phyloP scores from a whole-genome alignment of 345 rosid genomes.

The Mangifera indica region DNA sequence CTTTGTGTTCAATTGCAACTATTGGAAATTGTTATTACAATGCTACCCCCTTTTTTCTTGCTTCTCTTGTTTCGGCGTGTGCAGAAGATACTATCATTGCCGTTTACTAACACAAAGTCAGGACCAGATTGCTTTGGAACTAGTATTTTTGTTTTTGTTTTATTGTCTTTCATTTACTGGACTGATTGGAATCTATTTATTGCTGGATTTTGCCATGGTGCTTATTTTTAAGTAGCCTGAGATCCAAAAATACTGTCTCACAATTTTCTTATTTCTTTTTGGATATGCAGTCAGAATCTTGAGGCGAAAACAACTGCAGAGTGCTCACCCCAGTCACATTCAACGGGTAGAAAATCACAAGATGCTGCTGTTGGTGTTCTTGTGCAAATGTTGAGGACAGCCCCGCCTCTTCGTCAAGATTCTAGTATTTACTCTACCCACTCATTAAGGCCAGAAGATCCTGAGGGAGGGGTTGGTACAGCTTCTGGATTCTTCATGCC shows the following conservation, averaged over 20 bases:
- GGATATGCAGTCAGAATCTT: conserved; percentile 41
- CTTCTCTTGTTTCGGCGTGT: not conserved
- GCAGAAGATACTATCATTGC: not conserved
- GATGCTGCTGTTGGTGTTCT: conserved; percentile 90
- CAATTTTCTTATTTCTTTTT: conserved; percentile 7
- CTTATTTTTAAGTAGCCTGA: not conserved
- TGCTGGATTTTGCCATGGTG: not conserved
- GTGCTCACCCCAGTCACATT: conserved; percentile 38
- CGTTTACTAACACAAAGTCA: not conserved
- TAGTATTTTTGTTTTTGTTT: not conserved
- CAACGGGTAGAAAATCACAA: conserved; percentile 62
- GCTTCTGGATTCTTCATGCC: conserved; percentile 73
- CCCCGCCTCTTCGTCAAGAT: conserved; percentile 78
- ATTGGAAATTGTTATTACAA: too few relatives aligned
- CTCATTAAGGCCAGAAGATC: conserved; percentile 40
- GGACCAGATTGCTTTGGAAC: not conserved
- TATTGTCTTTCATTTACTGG: not conserved
- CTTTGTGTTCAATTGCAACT: too few relatives aligned
- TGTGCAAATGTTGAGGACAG: conserved; percentile 76
- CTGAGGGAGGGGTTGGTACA: conserved; percentile 48
- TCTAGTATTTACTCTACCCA: conserved; percentile 57
- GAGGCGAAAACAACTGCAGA: conserved; percentile 48
- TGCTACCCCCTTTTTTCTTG: not conserved
- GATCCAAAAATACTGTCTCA: not conserved
- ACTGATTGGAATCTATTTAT: conserved; percentile 4